These are phyloP conservation scores for Xanthoceras sorbifolium DNA, from an alignment of 345 rosid genomes.

Conservation along the genomic window DNA sequence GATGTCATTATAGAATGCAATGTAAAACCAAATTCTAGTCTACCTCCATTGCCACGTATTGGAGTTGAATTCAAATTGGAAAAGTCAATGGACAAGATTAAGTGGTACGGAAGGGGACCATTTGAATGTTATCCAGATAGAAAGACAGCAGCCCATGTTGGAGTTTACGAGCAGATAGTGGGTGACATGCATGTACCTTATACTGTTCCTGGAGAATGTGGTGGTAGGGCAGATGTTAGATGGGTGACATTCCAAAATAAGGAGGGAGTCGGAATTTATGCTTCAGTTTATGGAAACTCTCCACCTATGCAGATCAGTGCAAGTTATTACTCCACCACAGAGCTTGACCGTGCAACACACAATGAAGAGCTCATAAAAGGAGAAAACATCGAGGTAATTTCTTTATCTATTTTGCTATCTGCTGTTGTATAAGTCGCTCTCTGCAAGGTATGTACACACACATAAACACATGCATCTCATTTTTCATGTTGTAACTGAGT, in stretches of 20 bases:
- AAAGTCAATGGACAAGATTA: constrained; percentile 62
- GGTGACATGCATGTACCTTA: constrained; percentile 92
- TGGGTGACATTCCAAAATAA: constrained; percentile 80
- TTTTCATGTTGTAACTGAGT: not conserved
- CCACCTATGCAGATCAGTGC: constrained; percentile 96
- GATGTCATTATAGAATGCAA: constrained; percentile 67
- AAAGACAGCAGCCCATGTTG: constrained; percentile 90
- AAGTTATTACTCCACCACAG: constrained; percentile 67
- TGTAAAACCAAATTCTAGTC: constrained; percentile 62
- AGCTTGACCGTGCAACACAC: constrained; percentile 76
- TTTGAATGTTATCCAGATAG: constrained; percentile 98
- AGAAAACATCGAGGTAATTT: constrained; percentile 70
- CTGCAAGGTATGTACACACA: not conserved
- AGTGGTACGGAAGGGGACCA: constrained; percentile 96
- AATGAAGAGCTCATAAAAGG: constrained; percentile 71
- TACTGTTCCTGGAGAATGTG: constrained; percentile 86
- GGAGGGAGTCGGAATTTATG: constrained; percentile 79
- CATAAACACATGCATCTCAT: not conserved
- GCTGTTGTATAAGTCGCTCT: too few relatives aligned
- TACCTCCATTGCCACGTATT: constrained; percentile 91
- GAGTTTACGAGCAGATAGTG: constrained; percentile 60
- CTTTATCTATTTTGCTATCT: not conserved
- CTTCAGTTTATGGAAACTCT: constrained; percentile 69
- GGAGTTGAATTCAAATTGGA: constrained; percentile 82
- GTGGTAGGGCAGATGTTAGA: constrained; percentile 92